Base-by-base conservation (phyloP, 441 rosid genomes). In the Pelargonium fulgidum region DNA sequence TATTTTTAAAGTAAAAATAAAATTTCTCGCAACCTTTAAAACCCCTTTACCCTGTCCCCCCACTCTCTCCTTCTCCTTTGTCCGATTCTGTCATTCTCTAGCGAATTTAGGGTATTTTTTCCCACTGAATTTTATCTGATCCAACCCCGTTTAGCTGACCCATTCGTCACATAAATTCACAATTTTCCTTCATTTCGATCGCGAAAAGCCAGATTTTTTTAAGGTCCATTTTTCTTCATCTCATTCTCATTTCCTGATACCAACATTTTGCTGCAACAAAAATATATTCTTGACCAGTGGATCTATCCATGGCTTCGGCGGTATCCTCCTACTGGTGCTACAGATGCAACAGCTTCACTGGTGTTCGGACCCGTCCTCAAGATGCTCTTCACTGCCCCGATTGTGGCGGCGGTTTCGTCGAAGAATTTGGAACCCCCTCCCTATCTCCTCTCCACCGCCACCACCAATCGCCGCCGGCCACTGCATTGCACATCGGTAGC, bases 271-370 rank as follows among this genome's bases (percentile, higher is more conserved):
- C 48, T 11, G 10, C 48, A 44, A 44, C 48, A 44, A 44, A 7
- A 44, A 24, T 44, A 9, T 11, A 44, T 7, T 44, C 48, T 7
- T 4, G 39, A 33, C 39, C 4, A 33, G 6, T 4, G 39, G 12
- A 4, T 59, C 20, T 24, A 7, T 50, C 45, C 0, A 77, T 84
- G 86, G 78, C 80, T 41, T 77, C 85, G 26, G 42, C 47, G 11
- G 63, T 70, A 61, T 75, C 79, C 4, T 73, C 88, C 7, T 84
- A 72, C 70, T 85, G 89, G 89, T 87, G 88, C 48, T 76, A 87
- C 76, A 77, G 86, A 62, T 87, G 92, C 78, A 80, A 67, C 63
- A 76, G 78, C 0, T 72, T 80, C 61, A 54, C 79, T 29, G 69
- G 80, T 67, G 36, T 80, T 52, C 73, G 75, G 72, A 16, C 59